Evolutionary conservation across 179 eudicot species (phyloP).

Genomic region (Beta corolliflora): DNA sequence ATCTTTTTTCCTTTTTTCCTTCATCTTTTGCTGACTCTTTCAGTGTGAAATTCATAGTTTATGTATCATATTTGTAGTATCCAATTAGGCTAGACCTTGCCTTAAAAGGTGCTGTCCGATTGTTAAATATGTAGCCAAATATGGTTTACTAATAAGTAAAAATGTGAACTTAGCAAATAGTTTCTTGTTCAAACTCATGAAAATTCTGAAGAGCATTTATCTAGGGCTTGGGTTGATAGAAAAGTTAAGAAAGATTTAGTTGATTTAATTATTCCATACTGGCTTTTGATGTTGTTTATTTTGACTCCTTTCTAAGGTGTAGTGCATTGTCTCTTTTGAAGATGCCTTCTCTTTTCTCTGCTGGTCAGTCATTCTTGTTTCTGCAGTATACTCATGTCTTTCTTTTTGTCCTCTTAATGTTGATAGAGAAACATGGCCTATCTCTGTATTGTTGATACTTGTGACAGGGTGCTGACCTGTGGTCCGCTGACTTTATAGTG

Average conservation of each 20-base stretch:
- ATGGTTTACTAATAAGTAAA: not conserved
- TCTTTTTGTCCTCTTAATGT: not conserved
- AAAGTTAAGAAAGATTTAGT: not conserved
- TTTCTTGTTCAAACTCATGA: not conserved
- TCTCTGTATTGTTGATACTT: not conserved
- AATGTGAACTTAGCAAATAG: not conserved
- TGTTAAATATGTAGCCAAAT: not conserved
- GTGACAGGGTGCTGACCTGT: not conserved
- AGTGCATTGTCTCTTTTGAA: not conserved
- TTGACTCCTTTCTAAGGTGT: not conserved
- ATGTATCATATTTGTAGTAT: not conserved
- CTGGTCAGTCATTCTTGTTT: not conserved
- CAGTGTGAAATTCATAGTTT: not conserved
- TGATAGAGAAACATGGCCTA: not conserved
- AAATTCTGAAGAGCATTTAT: not conserved
- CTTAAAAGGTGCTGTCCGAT: not conserved
- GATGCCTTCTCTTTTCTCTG: not conserved
- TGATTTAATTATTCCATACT: not conserved
- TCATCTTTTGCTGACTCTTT: not conserved
- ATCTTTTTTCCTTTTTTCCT: constrained; percentile 15
- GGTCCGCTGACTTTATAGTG: not conserved
- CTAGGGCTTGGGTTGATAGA: not conserved
- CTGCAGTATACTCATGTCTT: not conserved
- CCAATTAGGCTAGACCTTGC: not conserved
- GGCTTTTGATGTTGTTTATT: not conserved